Evolutionary conservation across 1,284 basidiomycete species (phyloP), one percentile per base, ranked within the genome.

Genomic region (Fomitopsis betulina): DNA sequence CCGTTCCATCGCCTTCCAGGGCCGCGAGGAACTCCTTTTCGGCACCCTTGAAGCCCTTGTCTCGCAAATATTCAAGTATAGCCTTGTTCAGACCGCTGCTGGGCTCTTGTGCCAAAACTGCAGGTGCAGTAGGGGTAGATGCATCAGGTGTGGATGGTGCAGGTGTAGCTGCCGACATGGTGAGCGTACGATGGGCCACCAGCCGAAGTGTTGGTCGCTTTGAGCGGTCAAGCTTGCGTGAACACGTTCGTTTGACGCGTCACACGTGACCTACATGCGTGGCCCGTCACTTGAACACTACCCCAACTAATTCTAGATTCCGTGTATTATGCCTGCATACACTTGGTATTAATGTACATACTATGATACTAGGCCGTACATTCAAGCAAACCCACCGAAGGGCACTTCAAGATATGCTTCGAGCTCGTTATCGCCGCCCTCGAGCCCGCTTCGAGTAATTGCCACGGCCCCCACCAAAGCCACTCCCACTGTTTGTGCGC

Each of bases 61-160:
- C 77, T 56, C 87, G 87, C 52, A 97, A 80, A 72, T 96, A 98
- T 58, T 95, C 91, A 60, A 94, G 76, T 43, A 97, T 84, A 13
- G 89, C 76, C 58, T 89, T 89, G 13, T 76, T 71, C 37, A 76
- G 70, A 1, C 73, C 55, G 23, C 69, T 42, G 15, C 66, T 42
- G 39, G 62, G 38, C 23, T 63, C 62, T 1, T 63, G 54, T 2
- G 27, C 27, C 5, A 65, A 58, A 8, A 67, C 30, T 27, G 55
- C 55, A 40, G 37, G 60, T 38, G 65, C 50, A n/a, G 65, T 50
- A 10, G 70, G 64, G 8, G 68, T 68, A 4, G 58, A 62, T 45
- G 67, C 67, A 51, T 74, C 71, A 35, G 72, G 69, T 39, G 73
- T 71, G 25, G 73, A 74, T 19, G 70, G 68, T 47, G 76, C 74